A percentile compares a stretch with the other conserved stretches of the same genome.
Evolutionary conservation across 1,139 yeast species (phyloP).

Genomic region (Meyerozyma sp.): DNA sequence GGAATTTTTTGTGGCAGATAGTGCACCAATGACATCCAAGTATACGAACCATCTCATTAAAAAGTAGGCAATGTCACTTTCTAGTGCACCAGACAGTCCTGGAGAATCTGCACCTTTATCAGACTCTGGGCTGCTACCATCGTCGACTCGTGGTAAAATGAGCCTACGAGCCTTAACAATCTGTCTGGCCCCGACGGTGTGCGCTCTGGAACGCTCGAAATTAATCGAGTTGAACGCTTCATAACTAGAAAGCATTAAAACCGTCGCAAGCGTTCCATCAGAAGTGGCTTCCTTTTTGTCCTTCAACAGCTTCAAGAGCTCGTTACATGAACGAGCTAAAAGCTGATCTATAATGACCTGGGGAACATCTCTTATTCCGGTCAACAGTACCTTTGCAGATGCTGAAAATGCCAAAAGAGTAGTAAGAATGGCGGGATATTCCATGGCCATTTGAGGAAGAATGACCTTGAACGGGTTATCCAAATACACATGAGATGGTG

Average conservation of each 20-base stretch:
- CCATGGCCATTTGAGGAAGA: slow-evolving; percentile 67
- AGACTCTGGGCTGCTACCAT: background rate
- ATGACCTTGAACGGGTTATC: slow-evolving; percentile 66
- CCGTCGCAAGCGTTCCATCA: slow-evolving; percentile 64
- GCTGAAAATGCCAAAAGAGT: slow-evolving; percentile 67
- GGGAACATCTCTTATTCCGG: slow-evolving; percentile 33
- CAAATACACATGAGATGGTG: slow-evolving; percentile 51
- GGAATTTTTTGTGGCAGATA: slow-evolving; percentile 35
- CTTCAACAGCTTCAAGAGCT: slow-evolving; percentile 46
- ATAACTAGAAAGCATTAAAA: slow-evolving; percentile 56
- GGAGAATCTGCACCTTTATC: slow-evolving; percentile 5
- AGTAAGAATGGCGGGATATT: slow-evolving; percentile 53
- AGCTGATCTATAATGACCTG: slow-evolving; percentile 44
- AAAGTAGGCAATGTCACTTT: slow-evolving; percentile 49
- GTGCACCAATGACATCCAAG: slow-evolving; percentile 61
- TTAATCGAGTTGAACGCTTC: slow-evolving; percentile 50
- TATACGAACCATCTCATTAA: slow-evolving; percentile 70
- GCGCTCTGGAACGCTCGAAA: slow-evolving; percentile 56
- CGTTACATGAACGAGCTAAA: slow-evolving; percentile 52
- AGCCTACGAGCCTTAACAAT: slow-evolving; percentile 58
- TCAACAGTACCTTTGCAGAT: slow-evolving; percentile 35
- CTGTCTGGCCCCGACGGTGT: slow-evolving; percentile 64
- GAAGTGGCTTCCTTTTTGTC: slow-evolving; percentile 52
- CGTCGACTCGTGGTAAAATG: background rate
- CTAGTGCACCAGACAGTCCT: slow-evolving; percentile 8